Percentiles rank a stretch among this genome's conserved stretches.
Evolutionary conservation across 2,329 filamentous ascomycete genomes (phyloP).

Genomic region (Endothia cerciana): DNA sequence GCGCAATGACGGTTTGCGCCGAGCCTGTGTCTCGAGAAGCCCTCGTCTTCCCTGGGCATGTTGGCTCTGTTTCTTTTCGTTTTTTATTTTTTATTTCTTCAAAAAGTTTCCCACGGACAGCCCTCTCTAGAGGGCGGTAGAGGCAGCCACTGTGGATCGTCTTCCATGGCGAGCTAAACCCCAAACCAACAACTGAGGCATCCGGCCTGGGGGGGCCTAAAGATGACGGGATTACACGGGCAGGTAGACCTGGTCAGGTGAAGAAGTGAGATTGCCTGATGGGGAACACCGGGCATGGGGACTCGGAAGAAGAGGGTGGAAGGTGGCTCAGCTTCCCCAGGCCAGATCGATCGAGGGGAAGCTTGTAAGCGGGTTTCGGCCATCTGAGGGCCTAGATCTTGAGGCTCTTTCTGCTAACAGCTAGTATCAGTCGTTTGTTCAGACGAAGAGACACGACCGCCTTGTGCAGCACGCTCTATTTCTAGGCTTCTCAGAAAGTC

Average conservation of each 20-base stretch:
- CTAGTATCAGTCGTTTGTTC: background rate
- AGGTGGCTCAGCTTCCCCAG: background rate
- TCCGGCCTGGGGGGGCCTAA: conserved; percentile 1
- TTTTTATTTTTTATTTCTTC: too few relatives aligned
- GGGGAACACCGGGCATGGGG: too few relatives aligned
- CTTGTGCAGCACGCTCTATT: background rate
- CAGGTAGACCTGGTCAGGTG: background rate
- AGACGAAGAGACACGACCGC: background rate
- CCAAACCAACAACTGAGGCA: background rate
- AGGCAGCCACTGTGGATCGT: background rate
- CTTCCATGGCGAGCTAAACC: background rate
- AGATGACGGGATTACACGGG: background rate
- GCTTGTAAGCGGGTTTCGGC: background rate
- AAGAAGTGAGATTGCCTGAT: background rate
- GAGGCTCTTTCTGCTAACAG: conserved; percentile 19
- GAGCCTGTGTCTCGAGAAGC: background rate
- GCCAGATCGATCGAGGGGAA: background rate
- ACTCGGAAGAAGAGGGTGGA: too few relatives aligned
- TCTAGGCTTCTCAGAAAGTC: background rate
- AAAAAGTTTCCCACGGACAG: background rate
- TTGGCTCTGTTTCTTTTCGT: too few relatives aligned
- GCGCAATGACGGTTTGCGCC: background rate
- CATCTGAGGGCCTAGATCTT: background rate
- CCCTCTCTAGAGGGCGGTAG: background rate
- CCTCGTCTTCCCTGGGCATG: too few relatives aligned